phyloP scores from a whole-genome alignment of 78 protist genomes.

The Abeoforma whisleri region DNA sequence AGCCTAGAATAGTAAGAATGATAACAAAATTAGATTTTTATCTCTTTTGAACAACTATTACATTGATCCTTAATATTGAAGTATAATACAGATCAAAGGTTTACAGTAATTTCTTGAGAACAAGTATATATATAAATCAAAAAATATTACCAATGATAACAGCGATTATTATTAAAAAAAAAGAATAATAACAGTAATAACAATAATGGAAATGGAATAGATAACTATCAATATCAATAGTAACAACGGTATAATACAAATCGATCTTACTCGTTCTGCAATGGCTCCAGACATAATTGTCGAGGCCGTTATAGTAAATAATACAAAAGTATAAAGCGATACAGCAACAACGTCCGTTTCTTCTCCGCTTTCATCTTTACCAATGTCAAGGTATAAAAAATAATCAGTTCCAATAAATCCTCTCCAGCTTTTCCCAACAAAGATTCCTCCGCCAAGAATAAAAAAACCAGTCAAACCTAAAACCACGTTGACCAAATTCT shows the following conservation, averaged over 20 bases:
- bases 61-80: too few relatives aligned
- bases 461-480: constrained; percentile 53
- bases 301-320: constrained; percentile 51
- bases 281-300: constrained; percentile 63
- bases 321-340: constrained; percentile 4
- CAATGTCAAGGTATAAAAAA: constrained; percentile 6
- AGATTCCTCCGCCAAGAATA: constrained; percentile 53
- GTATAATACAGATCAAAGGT: too few relatives aligned
- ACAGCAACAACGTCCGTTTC: neutral
- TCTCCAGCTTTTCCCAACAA: constrained; percentile 46
- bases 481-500: constrained; percentile 54
- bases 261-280: constrained; percentile 67
- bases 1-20: constrained; percentile 47
- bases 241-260: too few relatives aligned
- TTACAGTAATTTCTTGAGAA: too few relatives aligned
- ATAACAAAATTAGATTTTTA: too few relatives aligned
- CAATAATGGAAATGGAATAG: too few relatives aligned
- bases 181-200: too few relatives aligned
- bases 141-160: too few relatives aligned
- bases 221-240: too few relatives aligned
- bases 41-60: too few relatives aligned
- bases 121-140: too few relatives aligned
- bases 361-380: neutral
- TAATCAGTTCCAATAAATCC: constrained; percentile 8
- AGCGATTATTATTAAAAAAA: too few relatives aligned